Conservation (phyloP, 352 stramenopile genomes). For the Phytophthora pisi region DNA sequence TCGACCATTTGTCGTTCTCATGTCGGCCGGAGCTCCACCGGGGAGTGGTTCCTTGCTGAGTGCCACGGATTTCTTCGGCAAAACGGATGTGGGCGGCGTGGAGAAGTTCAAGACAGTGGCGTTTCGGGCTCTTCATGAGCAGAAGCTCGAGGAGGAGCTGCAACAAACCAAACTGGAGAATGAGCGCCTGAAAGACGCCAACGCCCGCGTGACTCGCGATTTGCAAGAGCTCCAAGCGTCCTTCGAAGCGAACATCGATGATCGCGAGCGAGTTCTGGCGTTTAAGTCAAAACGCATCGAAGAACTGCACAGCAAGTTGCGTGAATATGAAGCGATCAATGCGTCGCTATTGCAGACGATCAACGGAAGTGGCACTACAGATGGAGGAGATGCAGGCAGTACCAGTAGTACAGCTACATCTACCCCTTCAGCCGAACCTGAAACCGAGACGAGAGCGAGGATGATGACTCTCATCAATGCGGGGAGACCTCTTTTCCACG, state of each 20-base stretch:
- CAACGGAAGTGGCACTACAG: conserved; percentile 26
- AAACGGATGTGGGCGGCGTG: conserved; percentile 49
- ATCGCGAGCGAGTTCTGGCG: conserved; percentile 67
- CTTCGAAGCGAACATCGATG: conserved; percentile 63
- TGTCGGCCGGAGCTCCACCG: conserved; percentile 15
- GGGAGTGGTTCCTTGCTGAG: conserved; percentile 24
- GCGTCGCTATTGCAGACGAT: conserved; percentile 54
- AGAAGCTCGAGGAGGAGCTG: conserved; percentile 70
- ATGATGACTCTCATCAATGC: conserved; percentile 47
- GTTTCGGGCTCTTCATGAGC: conserved; percentile 67
- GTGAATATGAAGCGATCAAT: conserved; percentile 60
- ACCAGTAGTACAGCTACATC: conserved; percentile 12
- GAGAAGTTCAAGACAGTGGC: conserved; percentile 74
- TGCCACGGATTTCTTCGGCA: conserved; percentile 62
- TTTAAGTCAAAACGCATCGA: conserved; percentile 76
- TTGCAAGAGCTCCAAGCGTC: conserved; percentile 48
- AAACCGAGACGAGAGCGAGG: conserved; percentile 28
- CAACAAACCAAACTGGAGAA: conserved; percentile 48
- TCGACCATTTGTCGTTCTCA: background rate
- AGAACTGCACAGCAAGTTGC: conserved; percentile 55
- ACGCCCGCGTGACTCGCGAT: conserved; percentile 36
- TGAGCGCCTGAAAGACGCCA: conserved; percentile 42
- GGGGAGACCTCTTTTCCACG: conserved; percentile 57
- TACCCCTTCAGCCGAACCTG: conserved; percentile 10
- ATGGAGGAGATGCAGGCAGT: conserved; percentile 11